These are phyloP conservation scores for Cryptococcus hybrid DNA, from an alignment of 1,284 basidiomycete species.

Conservation along the genomic window DNA sequence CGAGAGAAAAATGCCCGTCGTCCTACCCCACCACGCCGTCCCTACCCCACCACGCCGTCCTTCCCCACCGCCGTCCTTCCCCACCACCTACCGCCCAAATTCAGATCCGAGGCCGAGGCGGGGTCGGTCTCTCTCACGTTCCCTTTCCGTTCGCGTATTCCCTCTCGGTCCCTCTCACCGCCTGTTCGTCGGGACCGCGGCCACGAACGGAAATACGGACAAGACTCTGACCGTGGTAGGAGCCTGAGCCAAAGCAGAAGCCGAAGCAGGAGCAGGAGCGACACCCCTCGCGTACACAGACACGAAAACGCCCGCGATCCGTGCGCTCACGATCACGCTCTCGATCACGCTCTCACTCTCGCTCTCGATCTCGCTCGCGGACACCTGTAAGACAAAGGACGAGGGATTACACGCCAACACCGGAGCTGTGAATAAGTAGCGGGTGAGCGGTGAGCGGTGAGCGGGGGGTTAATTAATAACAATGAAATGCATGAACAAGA, in stretches of 20 bases:
- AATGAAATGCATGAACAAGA: too few species aligned
- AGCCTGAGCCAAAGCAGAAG: not conserved
- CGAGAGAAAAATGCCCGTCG: not conserved
- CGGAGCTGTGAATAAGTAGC: not conserved
- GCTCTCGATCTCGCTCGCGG: slow-evolving; percentile 7
- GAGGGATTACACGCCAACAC: not conserved
- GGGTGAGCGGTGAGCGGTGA: too few species aligned
- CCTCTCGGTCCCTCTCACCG: slow-evolving; percentile 4
- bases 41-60: not conserved
- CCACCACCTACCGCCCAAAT: slow-evolving; percentile 1
- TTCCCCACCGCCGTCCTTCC: not conserved
- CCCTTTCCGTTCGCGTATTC: not conserved
- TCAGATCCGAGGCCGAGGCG: not conserved
- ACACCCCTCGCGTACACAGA: not conserved
- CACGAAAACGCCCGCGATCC: not conserved
- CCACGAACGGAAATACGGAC: not conserved
- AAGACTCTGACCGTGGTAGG: not conserved
- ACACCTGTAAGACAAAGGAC: not conserved
- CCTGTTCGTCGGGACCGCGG: slow-evolving; percentile 1
- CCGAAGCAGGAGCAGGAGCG: not conserved
- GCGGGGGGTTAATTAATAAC: too few species aligned
- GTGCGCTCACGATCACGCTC: not conserved
- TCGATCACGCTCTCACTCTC: not conserved
- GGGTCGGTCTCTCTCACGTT: too few species aligned
- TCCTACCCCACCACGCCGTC: not conserved